Evolutionary conservation across 2,329 filamentous ascomycete species (phyloP), one percentile per base, ranked within the genome.

Genomic region (Calycina herbarum): DNA sequence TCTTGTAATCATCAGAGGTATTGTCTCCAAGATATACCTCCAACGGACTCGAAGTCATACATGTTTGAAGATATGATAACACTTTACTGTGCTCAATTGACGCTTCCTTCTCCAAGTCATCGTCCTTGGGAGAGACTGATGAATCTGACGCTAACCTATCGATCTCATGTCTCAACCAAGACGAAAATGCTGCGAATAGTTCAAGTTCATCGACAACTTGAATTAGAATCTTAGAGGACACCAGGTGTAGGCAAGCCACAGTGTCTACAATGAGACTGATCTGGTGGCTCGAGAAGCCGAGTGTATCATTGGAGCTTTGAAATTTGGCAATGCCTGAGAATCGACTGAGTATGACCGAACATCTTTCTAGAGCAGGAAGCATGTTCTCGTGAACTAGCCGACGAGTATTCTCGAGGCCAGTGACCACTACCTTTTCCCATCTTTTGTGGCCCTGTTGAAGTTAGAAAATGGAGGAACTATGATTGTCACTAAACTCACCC

Each of bases 391-490:
- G 94, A 0, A 93, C 82, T 13, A 98, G 82, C 62, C 86, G 85
- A 60, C 93, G 86, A 10, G 98, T 83, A 63, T 87, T 89, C 66
- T 92, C 88, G 24, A 97, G 89, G 0, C 93, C 92, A 3, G 87
- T 86, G 1, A 86, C 84, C 1, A 96, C 90, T 5, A 91, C 89
- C 74, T 94, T 96, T 69, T 98, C 94, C 95, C 95, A 99, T 59
- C 95, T 85, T 78, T 97, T 97, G 73, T 96, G 92, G 0, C 93
- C 93, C 90, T 95, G 20, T 0, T 24, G 17, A 35, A 65, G 69
- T 73, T 59, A 72, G 65, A 35, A 51, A 60, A 15, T 10, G 27
- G 24, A 56, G 45, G 29, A 33, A 57, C 6, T n/a, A 29, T 13
- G 7, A 11, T 57, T 57, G 35, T 31, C 27, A 13, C 17, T 42